phyloP scores from a whole-genome alignment of 805 yeast genomes.

The Saccharomycopsis babjevae region DNA sequence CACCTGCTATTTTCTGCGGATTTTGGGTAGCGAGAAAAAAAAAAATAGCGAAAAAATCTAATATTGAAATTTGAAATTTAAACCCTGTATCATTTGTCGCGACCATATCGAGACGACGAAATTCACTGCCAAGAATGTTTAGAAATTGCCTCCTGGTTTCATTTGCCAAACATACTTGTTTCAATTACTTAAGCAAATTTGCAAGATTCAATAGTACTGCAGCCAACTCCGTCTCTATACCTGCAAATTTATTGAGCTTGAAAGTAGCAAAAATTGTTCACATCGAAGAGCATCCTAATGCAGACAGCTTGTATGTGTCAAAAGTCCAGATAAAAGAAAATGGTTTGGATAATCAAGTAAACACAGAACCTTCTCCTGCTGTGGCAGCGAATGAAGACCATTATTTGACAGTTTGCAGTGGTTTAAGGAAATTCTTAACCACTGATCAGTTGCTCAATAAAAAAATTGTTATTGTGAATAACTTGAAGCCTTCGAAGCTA shows the following conservation, averaged over 20 bases:
- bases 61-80: no score
- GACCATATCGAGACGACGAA: neutral
- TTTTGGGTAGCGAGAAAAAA: no score
- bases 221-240: neutral
- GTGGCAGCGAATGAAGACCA: conserved; percentile 14
- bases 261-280: conserved; percentile 40
- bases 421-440: conserved; percentile 39
- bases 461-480: conserved; percentile 43
- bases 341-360: neutral
- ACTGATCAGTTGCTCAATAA: conserved; percentile 29
- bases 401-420: conserved; percentile 47
- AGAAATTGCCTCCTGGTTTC: neutral
- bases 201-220: neutral
- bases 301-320: conserved; percentile 51
- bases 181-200: neutral
- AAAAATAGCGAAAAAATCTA: no score
- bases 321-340: conserved; percentile 28
- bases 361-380: conserved; percentile 13
- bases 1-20: no score
- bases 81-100: no score
- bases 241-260: conserved; percentile 21
- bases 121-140: neutral
- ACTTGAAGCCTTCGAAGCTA: conserved; percentile 52
- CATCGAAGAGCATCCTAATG: conserved; percentile 42
- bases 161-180: neutral